Evolutionary conservation across 768 basidiomycete species (phyloP).

Genomic region (Psilocybe sp.): DNA sequence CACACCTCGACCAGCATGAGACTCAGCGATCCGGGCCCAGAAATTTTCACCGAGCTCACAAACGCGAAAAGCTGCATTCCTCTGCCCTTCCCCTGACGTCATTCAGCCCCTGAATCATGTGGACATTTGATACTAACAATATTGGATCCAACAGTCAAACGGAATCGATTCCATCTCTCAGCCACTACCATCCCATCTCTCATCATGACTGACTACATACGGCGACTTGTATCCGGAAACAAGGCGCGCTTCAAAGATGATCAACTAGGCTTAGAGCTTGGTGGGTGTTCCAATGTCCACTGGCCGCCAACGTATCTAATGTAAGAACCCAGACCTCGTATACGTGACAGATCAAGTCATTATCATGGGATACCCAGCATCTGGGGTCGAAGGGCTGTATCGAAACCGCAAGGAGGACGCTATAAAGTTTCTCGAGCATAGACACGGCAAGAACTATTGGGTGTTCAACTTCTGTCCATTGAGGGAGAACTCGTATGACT

Average conservation of each 20-base stretch:
- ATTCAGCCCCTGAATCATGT: too few species aligned
- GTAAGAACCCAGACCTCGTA: constrained; percentile 41
- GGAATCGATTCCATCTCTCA: too few species aligned
- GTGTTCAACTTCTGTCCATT: constrained; percentile 88
- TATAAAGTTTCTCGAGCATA: constrained; percentile 66
- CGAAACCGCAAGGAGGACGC: constrained; percentile 78
- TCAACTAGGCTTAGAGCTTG: constrained; percentile 66
- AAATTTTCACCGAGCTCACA: too few species aligned
- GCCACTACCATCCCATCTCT: too few species aligned
- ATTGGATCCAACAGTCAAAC: too few species aligned
- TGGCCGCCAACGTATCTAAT: neutral
- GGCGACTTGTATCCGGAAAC: constrained; percentile 75
- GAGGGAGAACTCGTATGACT: constrained; percentile 76
- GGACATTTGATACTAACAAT: too few species aligned
- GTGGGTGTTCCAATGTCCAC: constrained; percentile 29
- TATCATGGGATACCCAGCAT: constrained; percentile 83
- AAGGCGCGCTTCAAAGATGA: constrained; percentile 77
- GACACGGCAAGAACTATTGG: constrained; percentile 79
- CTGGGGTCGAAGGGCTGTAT: constrained; percentile 76
- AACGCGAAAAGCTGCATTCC: too few species aligned
- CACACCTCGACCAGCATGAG: too few species aligned
- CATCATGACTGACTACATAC: constrained; percentile 61
- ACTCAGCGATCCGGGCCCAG: too few species aligned
- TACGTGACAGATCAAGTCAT: constrained; percentile 75
- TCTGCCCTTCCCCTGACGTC: too few species aligned